Base-by-base conservation (phyloP, 2,329 filamentous ascomycete genomes). In the Xylariaceae sp. region DNA sequence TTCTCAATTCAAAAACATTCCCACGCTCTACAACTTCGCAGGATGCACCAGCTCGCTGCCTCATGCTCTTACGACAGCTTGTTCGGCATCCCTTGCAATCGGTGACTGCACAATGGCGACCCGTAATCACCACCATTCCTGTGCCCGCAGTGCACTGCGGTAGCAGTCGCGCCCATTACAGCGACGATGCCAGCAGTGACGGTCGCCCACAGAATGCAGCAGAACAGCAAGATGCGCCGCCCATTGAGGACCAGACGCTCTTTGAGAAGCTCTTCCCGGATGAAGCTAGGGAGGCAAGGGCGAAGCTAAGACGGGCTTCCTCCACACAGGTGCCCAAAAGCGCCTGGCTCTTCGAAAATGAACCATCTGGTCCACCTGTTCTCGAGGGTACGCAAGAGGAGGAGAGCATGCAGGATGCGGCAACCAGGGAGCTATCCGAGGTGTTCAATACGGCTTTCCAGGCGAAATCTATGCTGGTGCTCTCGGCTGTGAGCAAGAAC, bases 401-500 rank as follows among this genome's bases (percentile, higher is more conserved):
- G 1, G 23, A 30, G 23, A 30, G 23, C 23, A 30, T 30, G 23
- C 23, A 30, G 23, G n/a, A 35, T 9, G 23, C 42, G 17, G 8
- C 23, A 34, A 37, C 42, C 18, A 34, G 5, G 47, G 55, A 53
- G 35, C 3, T 6, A 2, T 10, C 55, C 8, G 50, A 57, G 2
- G n/a, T 49, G 2, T 51, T 51, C 37, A 11, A 34, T 8, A 44
- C 49, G 13, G 55, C 62, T 30, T 56, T 64, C 8, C 65, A 67
- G 59, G 67, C 66, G 2, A 55, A 66, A 49, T 53, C 58, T 60
- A 77, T 80, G 67, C 77, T 92, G 47, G 76, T 86, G 48, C 74
- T 92, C 44, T 77, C 77, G 17, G 81, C 83, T 45, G 80, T 83
- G 5, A 84, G 82, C 67, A 79, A 79, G 58, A 80, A 82, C 17